phyloP scores from a whole-genome alignment of 2,329 filamentous ascomycete genomes.

The Xylaria sp. region DNA sequence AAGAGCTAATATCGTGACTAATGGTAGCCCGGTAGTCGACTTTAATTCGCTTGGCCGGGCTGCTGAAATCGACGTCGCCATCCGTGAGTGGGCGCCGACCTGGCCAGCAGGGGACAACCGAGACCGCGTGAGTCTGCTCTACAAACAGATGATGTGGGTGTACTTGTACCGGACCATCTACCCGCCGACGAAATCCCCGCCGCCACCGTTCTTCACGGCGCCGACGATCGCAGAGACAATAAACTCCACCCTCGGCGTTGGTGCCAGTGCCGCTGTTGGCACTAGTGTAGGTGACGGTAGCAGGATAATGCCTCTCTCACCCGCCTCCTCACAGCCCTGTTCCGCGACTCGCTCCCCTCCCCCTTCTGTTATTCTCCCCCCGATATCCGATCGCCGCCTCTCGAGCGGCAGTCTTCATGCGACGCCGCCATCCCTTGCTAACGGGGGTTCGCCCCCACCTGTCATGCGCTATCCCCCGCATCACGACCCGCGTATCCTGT shows the following conservation, averaged over 20 bases:
- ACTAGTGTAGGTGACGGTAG: constrained; percentile 16
- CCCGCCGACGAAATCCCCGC: constrained; percentile 55
- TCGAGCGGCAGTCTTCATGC: constrained; percentile 28
- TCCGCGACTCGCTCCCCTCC: constrained; percentile 32
- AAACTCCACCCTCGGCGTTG: constrained; percentile 47
- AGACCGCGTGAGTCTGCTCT: constrained; percentile 65
- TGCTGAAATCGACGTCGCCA: constrained; percentile 77
- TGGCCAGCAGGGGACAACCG: constrained; percentile 68
- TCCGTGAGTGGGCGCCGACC: constrained; percentile 77
- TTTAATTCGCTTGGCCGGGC: constrained; percentile 78
- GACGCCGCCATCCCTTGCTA: constrained; percentile 28
- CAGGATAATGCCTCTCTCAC: constrained; percentile 31
- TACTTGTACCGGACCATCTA: constrained; percentile 71
- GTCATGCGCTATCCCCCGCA: constrained; percentile 58
- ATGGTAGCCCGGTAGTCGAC: constrained; percentile 75
- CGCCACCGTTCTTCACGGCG: constrained; percentile 35
- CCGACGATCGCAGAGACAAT: constrained; percentile 30
- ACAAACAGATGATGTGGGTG: constrained; percentile 74
- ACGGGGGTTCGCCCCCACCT: constrained; percentile 57
- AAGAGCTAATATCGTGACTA: constrained; percentile 70
- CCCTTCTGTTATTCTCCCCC: constrained; percentile 3
- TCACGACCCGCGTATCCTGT: constrained; percentile 61
- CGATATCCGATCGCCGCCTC: constrained; percentile 29
- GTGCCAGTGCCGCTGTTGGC: background rate
- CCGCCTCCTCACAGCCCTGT: constrained; percentile 29